These are phyloP conservation scores for Raddia distichophylla DNA, from an alignment of 176 grass and related monocot genomes.

Conservation along the genomic window DNA sequence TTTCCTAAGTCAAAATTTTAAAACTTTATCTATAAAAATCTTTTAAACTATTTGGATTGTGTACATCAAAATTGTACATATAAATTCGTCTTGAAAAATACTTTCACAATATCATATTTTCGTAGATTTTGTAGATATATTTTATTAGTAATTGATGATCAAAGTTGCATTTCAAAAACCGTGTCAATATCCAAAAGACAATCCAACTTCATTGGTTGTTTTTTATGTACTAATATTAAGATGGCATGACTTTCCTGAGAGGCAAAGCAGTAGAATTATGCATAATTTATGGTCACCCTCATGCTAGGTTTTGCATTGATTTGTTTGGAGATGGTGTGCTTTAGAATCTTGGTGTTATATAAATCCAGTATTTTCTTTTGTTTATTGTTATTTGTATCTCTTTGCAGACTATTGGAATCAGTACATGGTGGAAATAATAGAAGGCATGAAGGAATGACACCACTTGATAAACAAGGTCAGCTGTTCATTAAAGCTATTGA, in stretches of 20 bases:
- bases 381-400: constrained; percentile 15
- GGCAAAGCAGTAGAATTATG: background rate
- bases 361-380: background rate
- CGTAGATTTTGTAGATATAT: too few relatives aligned
- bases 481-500: constrained; percentile 68
- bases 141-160: too few relatives aligned
- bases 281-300: background rate
- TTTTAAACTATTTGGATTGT: too few relatives aligned
- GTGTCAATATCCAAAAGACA: too few relatives aligned
- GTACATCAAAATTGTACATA: too few relatives aligned
- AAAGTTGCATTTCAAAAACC: too few relatives aligned
- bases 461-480: constrained; percentile 71
- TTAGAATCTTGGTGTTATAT: constrained; percentile 1
- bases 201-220: background rate
- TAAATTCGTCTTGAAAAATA: too few relatives aligned
- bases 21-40: too few relatives aligned
- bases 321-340: background rate
- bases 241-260: background rate
- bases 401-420: constrained; percentile 71
- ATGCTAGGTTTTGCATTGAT: background rate
- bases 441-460: constrained; percentile 54
- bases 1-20: background rate
- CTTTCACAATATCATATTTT: too few relatives aligned
- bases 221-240: background rate
- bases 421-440: constrained; percentile 57